Base-by-base conservation (phyloP, 345 rosid species). In the Lumnitzera racemosa region DNA sequence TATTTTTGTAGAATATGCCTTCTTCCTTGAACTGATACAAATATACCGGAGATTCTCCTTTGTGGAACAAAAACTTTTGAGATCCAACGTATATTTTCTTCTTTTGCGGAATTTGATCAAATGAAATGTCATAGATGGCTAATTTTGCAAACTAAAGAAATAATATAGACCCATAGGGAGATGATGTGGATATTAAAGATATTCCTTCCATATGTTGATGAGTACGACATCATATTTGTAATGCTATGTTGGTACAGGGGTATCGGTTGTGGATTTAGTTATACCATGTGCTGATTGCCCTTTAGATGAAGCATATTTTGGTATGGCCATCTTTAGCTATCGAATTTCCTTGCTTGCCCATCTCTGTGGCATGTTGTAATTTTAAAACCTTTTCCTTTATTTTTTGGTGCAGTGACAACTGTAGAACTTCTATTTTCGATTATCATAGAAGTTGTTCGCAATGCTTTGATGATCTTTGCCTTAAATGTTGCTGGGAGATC, bases 381-480 rank as follows among this genome's bases (percentile, higher is more conserved):
- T 53, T 53, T 53, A 53, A 20, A 25, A 14, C 11, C 23, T 43
- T 49, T 24, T 49, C 55, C 46, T 71, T 13, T 52, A 17, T 55
- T 11, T 31, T 49, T n/a, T 56, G 60, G 46, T 49, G 63, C 72
- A 75, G 76, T 13, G 67, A 81, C 59, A 71, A 64, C 71, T 82
- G 84, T 70, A 66, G 66, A 71, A 80, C 83, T 53, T 74, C 81
- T 15, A 79, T 76, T 16, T 58, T 66, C 15, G 83, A 79, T 59
- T 70, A 61, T 16, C 78, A 76, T 58, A 70, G 80, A 61, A 75
- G 66, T 58, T 79, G 83, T 66, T 67, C 69, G 50, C 57, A 68
- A 14, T 76, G 83, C 59, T 62, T 61, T 12, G 67, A 61, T 65
- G 76, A 76, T 62, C 74, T 79, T 24, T 79, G 83, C 74, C 67